Base-by-base conservation (phyloP, 129 eudicot species). In the Solidago caesia region DNA sequence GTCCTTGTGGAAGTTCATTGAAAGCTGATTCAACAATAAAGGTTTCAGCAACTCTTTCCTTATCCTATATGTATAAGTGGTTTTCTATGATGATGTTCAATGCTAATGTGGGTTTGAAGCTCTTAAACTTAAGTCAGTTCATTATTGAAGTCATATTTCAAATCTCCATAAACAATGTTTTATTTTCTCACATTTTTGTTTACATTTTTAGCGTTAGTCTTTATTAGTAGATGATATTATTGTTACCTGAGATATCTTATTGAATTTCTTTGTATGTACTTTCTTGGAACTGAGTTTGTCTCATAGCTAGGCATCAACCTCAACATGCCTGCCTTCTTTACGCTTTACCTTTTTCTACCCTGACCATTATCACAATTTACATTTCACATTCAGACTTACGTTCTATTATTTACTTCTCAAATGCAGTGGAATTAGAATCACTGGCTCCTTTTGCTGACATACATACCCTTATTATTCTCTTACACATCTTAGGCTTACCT, bases 1-100 rank as follows among this genome's bases (percentile, higher is more conserved):
- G 99, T 73, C 83, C 81, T 15, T 95, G 99, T 82, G 97, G 97
- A 61, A 91, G 83, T 84, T 57, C 90, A 10, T 69, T 89, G 72
- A 83, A 79, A 47, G 74, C 87, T 41, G 97, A 95, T 67, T 84
- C 97, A 9, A 87, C 84, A 90, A 89, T 91, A 21, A 81, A 85
- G 99, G 99, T 94, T 29, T 51, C 57, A 13, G 16, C n/a, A 51
- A 15, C 13, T 51, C 16, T 55, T 53, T 44, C 33, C 46, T 46
- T 73, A 71, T 62, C 16, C n/a, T 51, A 11, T 51, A 15, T 51
- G 21, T 6, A 51, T 51, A 10, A 51, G 57, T 51, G 57, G 4
- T 13, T 11, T 51, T 51, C 13, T 51, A 4, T 51, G 39, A 13
- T 13, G 57, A 4, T 5, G 57, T 11, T 51, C 5, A 12, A 51